Percentiles rank a stretch among this genome's conserved stretches.
These are phyloP conservation scores for Perilla frutescens DNA, from an alignment of 257 asterid genomes.

Conservation along the genomic window DNA sequence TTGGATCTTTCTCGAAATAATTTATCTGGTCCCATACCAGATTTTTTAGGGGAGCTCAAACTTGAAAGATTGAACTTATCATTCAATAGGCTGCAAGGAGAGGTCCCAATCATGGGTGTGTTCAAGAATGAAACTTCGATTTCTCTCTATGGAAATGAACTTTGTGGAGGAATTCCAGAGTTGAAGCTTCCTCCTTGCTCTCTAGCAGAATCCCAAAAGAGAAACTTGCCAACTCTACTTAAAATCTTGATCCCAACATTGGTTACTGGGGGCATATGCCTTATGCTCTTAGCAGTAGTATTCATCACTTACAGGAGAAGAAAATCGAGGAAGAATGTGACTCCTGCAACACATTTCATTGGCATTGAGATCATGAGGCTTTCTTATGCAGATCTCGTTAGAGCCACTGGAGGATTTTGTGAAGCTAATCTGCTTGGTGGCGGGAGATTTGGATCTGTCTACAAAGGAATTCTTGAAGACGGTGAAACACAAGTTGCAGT, in stretches of 20 bases:
- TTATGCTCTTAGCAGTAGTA: not conserved
- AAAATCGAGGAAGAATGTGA: not conserved
- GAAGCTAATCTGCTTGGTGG: not conserved
- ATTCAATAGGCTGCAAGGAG: slow-evolving; percentile 33
- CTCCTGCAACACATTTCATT: not conserved
- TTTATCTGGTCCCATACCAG: slow-evolving; percentile 36
- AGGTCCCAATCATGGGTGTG: slow-evolving; percentile 22
- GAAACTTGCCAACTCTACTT: not conserved
- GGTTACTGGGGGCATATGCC: not conserved
- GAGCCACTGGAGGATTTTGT: slow-evolving; percentile 23
- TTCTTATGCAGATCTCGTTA: slow-evolving; percentile 3
- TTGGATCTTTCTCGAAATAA: slow-evolving; percentile 32
- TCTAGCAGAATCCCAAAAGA: not conserved
- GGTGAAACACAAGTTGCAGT: slow-evolving; percentile 27
- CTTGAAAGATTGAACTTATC: slow-evolving; percentile 35
- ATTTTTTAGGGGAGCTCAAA: not conserved
- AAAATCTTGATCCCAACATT: slow-evolving; percentile 28
- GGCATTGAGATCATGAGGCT: slow-evolving; percentile 12
- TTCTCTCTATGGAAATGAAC: slow-evolving; percentile 25
- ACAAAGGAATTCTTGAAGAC: slow-evolving; percentile 38
- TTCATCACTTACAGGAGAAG: not conserved
- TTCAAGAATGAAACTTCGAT: slow-evolving; percentile 4
- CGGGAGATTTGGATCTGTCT: slow-evolving; percentile 42
- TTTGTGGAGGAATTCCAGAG: slow-evolving; percentile 32
- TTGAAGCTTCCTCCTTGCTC: slow-evolving; percentile 23